These are phyloP conservation scores for Santalum album DNA, from an alignment of 164 flowering plant genomes.

Conservation along the genomic window DNA sequence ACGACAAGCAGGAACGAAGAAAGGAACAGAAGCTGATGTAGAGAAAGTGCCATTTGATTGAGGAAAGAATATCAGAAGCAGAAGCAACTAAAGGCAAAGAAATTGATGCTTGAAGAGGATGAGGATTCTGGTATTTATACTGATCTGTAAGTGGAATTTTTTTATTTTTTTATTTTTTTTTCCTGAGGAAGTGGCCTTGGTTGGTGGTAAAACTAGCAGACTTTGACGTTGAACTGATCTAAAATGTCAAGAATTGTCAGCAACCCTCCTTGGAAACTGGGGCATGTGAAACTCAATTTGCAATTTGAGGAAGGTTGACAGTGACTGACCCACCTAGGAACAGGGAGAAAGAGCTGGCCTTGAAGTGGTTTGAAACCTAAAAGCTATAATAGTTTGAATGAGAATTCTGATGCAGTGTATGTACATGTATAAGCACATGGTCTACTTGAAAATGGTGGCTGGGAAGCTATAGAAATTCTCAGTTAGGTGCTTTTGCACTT, in stretches of 20 bases:
- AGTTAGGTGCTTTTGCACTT: slow-evolving; percentile 26
- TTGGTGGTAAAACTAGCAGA: slow-evolving; percentile 13
- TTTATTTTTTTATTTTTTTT: too few relatives aligned
- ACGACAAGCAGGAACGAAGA: slow-evolving; percentile 20
- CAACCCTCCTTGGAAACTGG: slow-evolving; percentile 17
- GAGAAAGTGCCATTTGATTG: slow-evolving; percentile 30
- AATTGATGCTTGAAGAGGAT: background rate
- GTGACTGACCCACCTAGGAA: background rate
- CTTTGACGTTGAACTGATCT: slow-evolving; percentile 21
- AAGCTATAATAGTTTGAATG: slow-evolving; percentile 8
- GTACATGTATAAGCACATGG: background rate
- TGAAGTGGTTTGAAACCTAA: slow-evolving; percentile 7
- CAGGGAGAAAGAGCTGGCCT: background rate
- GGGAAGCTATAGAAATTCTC: background rate
- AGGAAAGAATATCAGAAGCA: background rate
- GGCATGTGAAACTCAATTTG: background rate
- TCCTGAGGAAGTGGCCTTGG: too few relatives aligned
- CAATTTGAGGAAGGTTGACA: background rate
- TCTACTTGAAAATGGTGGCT: slow-evolving; percentile 7
- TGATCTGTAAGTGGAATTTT: slow-evolving; percentile 5
- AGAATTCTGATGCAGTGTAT: background rate
- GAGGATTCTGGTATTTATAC: slow-evolving; percentile 26
- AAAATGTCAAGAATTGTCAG: slow-evolving; percentile 5
- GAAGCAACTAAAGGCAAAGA: background rate
- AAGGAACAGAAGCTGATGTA: slow-evolving; percentile 14